phyloP scores from a whole-genome alignment of 139 green algal species.

The Penium margaritaceum region DNA sequence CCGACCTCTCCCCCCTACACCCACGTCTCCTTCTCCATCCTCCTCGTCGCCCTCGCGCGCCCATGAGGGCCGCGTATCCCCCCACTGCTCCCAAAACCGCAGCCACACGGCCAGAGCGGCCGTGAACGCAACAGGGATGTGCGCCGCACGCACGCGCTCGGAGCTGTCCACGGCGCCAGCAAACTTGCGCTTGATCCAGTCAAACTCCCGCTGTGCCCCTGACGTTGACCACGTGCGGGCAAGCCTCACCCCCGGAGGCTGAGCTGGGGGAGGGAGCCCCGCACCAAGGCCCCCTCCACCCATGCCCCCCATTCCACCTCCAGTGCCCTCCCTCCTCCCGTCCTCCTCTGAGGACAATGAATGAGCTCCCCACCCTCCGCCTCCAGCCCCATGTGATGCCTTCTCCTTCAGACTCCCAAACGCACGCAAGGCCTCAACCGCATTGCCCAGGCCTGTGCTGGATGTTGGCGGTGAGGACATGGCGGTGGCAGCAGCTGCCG shows the following conservation, averaged over 20 bases:
- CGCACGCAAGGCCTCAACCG: no score
- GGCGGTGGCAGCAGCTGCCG: no score
- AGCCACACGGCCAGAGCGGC: conserved; percentile 15
- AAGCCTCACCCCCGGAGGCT: not conserved
- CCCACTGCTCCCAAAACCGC: conserved; percentile 19
- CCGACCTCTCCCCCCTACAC: not conserved
- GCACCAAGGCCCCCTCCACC: not conserved
- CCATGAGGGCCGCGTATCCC: not conserved
- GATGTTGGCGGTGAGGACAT: no score
- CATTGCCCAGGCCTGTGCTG: no score
- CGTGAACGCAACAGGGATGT: conserved; percentile 8
- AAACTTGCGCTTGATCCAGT: conserved; percentile 19
- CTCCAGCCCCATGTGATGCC: not conserved
- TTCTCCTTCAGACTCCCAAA: no score
- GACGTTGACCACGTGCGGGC: not conserved
- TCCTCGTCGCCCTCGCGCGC: not conserved
- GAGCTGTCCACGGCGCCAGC: not conserved
- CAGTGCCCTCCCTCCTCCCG: not conserved
- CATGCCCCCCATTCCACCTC: conserved; percentile 3
- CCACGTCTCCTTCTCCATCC: not conserved
- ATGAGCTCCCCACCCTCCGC: not conserved
- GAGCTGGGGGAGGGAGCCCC: no score
- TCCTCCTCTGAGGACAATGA: no score
- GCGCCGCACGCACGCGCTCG: not conserved
- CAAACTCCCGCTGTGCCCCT: conserved; percentile 10